These are phyloP conservation scores for Flaveria ramosissima DNA, from an alignment of 129 eudicot genomes.

Conservation along the genomic window DNA sequence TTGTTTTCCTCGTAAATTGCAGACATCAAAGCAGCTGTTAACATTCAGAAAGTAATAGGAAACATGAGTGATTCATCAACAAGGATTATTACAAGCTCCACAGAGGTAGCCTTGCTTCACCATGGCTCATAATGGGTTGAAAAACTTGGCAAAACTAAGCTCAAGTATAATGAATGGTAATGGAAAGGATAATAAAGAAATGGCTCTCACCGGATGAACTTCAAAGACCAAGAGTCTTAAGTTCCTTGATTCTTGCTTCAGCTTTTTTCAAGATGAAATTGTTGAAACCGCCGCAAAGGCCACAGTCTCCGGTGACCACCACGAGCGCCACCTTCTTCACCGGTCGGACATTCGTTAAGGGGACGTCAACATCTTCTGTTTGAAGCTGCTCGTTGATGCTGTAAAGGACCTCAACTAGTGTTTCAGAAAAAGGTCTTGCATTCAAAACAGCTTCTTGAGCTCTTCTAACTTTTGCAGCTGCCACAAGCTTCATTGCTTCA, in stretches of 20 bases:
- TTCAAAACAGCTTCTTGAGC: conserved; percentile 76
- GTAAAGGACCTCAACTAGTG: conserved; percentile 55
- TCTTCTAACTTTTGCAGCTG: conserved; percentile 64
- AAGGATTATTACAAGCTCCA: too few relatives aligned
- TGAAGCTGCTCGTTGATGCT: conserved; percentile 57
- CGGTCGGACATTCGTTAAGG: conserved; percentile 51
- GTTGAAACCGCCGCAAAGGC: conserved; percentile 67
- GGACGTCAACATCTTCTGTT: conserved; percentile 58
- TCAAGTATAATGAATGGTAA: too few relatives aligned
- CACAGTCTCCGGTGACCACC: conserved; percentile 63
- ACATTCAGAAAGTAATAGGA: neutral
- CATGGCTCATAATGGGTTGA: too few relatives aligned
- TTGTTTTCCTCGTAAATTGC: conserved; percentile 69
- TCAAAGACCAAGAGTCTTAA: conserved; percentile 38
- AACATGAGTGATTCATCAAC: neutral
- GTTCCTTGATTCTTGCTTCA: conserved; percentile 44
- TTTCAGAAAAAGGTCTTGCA: conserved; percentile 61
- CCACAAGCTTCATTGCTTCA: conserved; percentile 74
- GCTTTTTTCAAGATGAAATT: conserved; percentile 52
- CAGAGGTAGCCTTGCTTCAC: too few relatives aligned
- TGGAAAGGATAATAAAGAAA: too few relatives aligned
- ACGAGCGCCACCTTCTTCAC: conserved; percentile 65
- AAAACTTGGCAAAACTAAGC: too few relatives aligned
- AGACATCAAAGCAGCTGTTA: conserved; percentile 77
- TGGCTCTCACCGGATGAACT: too few relatives aligned